These are phyloP conservation scores for Arabidopsis suecica DNA, from an alignment of 345 rosid species.

Conservation along the genomic window DNA sequence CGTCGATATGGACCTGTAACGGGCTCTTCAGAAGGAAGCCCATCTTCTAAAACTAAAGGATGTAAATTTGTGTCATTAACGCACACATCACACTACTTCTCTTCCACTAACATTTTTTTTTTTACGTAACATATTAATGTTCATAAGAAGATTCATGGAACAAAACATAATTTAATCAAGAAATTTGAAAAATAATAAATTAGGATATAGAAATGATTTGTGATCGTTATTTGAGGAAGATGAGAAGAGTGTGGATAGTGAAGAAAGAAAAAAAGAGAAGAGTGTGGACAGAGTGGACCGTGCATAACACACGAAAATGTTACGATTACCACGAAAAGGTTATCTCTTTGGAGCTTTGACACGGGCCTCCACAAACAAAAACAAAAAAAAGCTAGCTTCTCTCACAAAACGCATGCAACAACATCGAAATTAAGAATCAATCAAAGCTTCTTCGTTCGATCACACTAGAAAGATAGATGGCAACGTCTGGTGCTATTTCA, in stretches of 20 bases:
- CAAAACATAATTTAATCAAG: background rate
- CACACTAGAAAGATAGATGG: constrained; percentile 29
- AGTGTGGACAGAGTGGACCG: constrained; percentile 40
- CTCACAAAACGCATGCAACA: constrained; percentile 28
- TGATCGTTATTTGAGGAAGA: background rate
- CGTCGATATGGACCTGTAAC: background rate
- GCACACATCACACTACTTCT: no score
- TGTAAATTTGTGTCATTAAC: background rate
- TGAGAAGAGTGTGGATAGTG: constrained; percentile 11
- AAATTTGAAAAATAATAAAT: background rate
- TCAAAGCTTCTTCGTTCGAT: constrained; percentile 15
- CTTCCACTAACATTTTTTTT: no score
- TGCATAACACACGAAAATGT: constrained; percentile 39
- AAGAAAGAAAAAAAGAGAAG: no score
- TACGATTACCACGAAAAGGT: constrained; percentile 38
- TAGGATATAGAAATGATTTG: background rate
- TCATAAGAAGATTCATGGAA: background rate
- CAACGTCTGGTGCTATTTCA: constrained; percentile 43
- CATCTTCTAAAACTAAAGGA: background rate
- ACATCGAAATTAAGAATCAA: constrained; percentile 15
- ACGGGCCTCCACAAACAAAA: background rate
- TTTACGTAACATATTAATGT: no score
- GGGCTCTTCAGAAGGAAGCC: constrained; percentile 20
- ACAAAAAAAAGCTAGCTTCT: background rate
- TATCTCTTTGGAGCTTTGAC: constrained; percentile 32